Base-by-base conservation (phyloP, 352 stramenopile genomes). In the Thalassiosira livingstoniorum region DNA sequence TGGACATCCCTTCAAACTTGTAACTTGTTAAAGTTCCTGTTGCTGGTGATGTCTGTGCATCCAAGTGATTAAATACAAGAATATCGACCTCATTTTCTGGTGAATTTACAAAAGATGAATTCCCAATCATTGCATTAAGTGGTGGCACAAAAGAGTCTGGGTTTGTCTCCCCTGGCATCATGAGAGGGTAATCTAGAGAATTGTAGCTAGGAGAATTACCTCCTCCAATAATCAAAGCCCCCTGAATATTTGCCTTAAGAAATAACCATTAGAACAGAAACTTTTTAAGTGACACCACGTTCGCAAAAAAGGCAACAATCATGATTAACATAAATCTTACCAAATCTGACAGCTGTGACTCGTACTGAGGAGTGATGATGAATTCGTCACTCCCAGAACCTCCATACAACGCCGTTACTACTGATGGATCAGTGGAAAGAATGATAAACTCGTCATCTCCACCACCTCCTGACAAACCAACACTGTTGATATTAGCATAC, bases 381-480 rank as follows among this genome's bases (percentile, higher is more conserved):
- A 88, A 88, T 29, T 45, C 72, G 63, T 88, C 82, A 29, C 64
- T 80, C 32, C 82, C 82, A 23, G 77, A 27, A 7, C 62, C 69
- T 32, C 82, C 82, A 60, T 80, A 88, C 15, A 88, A 35, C 21
- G 34, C 57, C 1, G 73, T 32, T 11, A 80, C 34, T 1, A 80
- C n/a, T 45, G 35, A 45, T 21, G 82, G 77, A 63, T 60, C 43
- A 5, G 82, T 86, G 18, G 77, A 86, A 23, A 88, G 37, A 7
- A 88, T 67, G 34, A 55, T 62, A 47, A 88, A 43, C 53, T 75
- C 55, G 42, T 88, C 82, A 62, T 88, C 58, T 35, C 82, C 82
- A n/a, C 75, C 82, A 70, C 73, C 35, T 25, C 71, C 66, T 34
- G 54, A 61, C 4, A 77, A 63, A 39, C 77, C 71, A 15, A 88